phyloP scores from a whole-genome alignment of 805 yeast genomes.

The Lipomyces spencermartinsiae region DNA sequence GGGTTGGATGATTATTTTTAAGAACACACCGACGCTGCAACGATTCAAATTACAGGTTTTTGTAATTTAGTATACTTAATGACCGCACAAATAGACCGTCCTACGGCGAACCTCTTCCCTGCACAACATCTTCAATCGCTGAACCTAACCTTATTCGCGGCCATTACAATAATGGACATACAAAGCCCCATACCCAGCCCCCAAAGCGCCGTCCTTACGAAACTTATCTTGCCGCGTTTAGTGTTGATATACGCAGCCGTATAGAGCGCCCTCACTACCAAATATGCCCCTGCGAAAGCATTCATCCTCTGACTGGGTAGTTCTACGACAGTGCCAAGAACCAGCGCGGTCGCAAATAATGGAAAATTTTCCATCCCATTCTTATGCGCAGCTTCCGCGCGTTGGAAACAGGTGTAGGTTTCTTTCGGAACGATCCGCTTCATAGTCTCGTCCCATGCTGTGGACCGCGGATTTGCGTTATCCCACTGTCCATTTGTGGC shows the following conservation, averaged over 20 bases:
- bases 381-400: constrained; percentile 11
- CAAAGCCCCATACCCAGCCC: constrained; percentile 7
- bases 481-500: constrained; percentile 7
- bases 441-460: constrained; percentile 4
- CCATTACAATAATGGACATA: constrained; percentile 1
- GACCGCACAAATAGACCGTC: not conserved
- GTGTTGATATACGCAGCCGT: constrained; percentile 8
- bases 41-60: constrained; percentile 3
- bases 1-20: not conserved
- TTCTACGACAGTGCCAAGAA: not conserved
- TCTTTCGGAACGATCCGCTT: constrained; percentile 4
- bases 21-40: not conserved
- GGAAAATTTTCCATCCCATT: constrained; percentile 6
- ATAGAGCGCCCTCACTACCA: constrained; percentile 5
- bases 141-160: constrained; percentile 8
- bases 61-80: constrained; percentile 3
- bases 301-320: constrained; percentile 1
- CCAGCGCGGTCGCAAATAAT: constrained; percentile 6
- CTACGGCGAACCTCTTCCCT: constrained; percentile 11
- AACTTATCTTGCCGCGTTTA: constrained; percentile 11
- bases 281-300: not conserved
- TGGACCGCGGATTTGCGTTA: constrained; percentile 2
- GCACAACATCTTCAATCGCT: constrained; percentile 4
- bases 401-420: constrained; percentile 4
- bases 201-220: constrained; percentile 6